These are phyloP conservation scores for Metschnikowia reukaufii DNA, from an alignment of 805 yeast genomes.

Conservation along the genomic window DNA sequence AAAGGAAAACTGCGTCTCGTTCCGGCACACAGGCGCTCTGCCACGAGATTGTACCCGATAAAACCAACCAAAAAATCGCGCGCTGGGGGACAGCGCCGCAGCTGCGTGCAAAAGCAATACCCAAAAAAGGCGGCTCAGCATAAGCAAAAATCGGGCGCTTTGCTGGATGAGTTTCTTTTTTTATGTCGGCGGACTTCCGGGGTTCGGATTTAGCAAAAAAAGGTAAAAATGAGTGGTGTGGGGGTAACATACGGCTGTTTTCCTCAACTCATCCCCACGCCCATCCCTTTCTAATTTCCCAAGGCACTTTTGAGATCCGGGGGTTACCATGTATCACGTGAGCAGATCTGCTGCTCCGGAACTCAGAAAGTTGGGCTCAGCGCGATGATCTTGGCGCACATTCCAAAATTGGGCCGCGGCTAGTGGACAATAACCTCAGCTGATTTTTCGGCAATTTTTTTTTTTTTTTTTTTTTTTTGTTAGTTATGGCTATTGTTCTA, in stretches of 20 bases:
- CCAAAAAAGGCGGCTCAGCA: constrained; percentile 1
- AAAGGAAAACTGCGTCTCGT: background rate
- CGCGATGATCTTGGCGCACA: background rate
- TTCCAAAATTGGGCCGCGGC: background rate
- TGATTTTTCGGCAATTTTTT: too few relatives aligned
- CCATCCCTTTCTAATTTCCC: too few relatives aligned
- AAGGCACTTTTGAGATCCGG: background rate
- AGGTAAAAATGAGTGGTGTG: too few relatives aligned
- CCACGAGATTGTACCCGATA: constrained; percentile 1
- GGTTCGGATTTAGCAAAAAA: background rate
- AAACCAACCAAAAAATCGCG: background rate
- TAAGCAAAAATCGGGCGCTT: background rate
- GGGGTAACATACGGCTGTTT: too few relatives aligned
- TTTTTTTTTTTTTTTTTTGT: too few relatives aligned
- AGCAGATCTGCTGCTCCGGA: background rate
- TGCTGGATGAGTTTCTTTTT: background rate
- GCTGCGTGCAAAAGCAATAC: background rate
- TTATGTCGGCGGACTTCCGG: background rate
- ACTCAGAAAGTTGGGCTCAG: background rate
- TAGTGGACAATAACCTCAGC: too few relatives aligned
- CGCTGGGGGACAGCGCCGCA: background rate
- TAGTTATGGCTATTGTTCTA: too few relatives aligned
- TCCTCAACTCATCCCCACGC: too few relatives aligned
- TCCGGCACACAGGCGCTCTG: background rate
- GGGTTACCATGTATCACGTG: background rate